phyloP scores from a whole-genome alignment of 345 rosid species.

The Aegle marmelos region DNA sequence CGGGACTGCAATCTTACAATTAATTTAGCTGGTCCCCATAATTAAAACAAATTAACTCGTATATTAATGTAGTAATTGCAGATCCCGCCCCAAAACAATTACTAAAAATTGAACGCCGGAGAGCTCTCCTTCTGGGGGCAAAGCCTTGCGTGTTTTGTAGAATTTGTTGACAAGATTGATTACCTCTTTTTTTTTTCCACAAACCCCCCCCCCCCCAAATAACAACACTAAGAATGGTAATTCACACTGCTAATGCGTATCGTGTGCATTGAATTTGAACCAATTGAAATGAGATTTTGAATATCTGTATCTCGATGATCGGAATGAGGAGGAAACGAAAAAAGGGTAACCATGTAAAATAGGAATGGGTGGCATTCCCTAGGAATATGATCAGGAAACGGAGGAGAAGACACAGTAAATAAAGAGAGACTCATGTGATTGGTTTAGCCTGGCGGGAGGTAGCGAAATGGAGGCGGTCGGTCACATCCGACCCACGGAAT shows the following conservation, averaged over 20 bases:
- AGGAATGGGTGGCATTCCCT: background rate
- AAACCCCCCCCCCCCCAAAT: too few species aligned
- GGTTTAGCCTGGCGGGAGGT: conserved; percentile 24
- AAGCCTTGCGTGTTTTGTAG: background rate
- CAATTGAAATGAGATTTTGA: too few species aligned
- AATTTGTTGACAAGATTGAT: background rate
- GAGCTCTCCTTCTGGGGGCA: background rate
- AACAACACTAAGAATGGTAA: too few species aligned
- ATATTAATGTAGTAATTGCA: conserved; percentile 2
- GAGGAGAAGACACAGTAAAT: conserved; percentile 20
- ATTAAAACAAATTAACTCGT: conserved; percentile 18
- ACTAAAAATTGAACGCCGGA: conserved; percentile 15
- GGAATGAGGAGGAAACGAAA: background rate
- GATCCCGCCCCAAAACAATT: conserved; percentile 7
- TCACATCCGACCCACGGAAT: conserved; percentile 32
- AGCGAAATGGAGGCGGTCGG: conserved; percentile 17
- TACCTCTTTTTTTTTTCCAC: background rate
- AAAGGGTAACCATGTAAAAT: background rate
- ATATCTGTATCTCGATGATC: background rate
- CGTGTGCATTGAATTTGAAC: too few species aligned
- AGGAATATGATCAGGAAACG: background rate
- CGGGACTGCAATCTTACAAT: conserved; percentile 23
- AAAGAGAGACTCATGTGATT: conserved; percentile 7
- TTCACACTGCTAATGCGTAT: too few species aligned
- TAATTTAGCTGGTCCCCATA: conserved; percentile 28